Evolutionary conservation across 2,329 filamentous ascomycete genomes (phyloP), one percentile per base, ranked within the genome.

Genomic region (Apiospora pterosperma): DNA sequence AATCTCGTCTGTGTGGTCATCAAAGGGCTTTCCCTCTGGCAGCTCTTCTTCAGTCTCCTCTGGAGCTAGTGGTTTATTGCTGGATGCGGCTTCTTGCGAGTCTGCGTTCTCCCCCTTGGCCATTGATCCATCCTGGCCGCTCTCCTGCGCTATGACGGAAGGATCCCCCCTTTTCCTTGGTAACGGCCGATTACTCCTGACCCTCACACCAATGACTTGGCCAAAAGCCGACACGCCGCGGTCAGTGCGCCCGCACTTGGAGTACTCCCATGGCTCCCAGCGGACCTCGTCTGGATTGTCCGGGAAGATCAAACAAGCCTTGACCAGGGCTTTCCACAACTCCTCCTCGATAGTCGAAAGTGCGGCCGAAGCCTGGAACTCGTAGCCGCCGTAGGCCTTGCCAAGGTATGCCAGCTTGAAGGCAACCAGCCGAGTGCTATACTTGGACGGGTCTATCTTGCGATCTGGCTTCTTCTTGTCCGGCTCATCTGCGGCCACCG

Each of bases 201-300:
- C 89, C 63, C 90, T 82, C 44, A 99, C 80, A 0, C 89, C 91
- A 73, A 99, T 88, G 64, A 99, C 96, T 80, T 99, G 96, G 0
- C 96, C 96, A 80, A 99, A 99, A 3, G 96, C 94, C 77, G 93
- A 97, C 39, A 99, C 96, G 14, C 96, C 96, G 63, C 89, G 85
- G 76, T 99, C 96, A 21, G 96, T 99, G 67, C 96, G 85, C 2
- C 96, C 96, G 74, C 95, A 97, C 77, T 99, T 99, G 39, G 92
- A 93, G 77, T 98, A 99, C 67, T 97, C 92, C 76, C 89, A 94
- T 8, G 90, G 89, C 38, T 92, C 88, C 85, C 93, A 97, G 76
- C 92, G 90, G 31, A 97, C 82, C 62, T 85, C 79, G 11, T 87
- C 82, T 21, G 82, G 82, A 69, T 83, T 82, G 65, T 85, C 80